These are phyloP conservation scores for Pythium vanterpoolii DNA, from an alignment of 352 stramenopile species.

Conservation along the genomic window DNA sequence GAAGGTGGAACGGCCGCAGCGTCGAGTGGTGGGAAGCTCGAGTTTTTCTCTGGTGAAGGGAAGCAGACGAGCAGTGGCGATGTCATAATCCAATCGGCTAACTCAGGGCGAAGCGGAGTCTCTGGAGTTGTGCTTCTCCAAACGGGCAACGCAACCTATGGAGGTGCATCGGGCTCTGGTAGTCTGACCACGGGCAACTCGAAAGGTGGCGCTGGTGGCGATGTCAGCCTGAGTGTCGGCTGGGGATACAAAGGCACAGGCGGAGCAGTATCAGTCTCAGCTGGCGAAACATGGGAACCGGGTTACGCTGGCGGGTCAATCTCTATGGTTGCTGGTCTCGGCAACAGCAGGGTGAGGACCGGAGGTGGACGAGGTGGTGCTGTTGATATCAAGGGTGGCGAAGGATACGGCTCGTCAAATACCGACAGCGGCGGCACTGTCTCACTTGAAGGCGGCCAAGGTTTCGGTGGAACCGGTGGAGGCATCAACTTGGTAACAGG, in stretches of 20 bases:
- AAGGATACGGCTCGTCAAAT: constrained; percentile 39
- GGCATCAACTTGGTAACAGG: constrained; percentile 44
- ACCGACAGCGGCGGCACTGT: constrained; percentile 48
- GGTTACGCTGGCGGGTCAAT: constrained; percentile 50
- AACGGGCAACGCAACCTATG: constrained; percentile 60
- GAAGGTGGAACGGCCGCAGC: constrained; percentile 48
- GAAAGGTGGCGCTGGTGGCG: constrained; percentile 65
- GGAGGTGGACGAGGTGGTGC: constrained; percentile 57
- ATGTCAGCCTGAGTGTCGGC: constrained; percentile 76
- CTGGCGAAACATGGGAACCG: constrained; percentile 47
- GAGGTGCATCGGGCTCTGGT: constrained; percentile 65
- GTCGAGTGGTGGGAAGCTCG: constrained; percentile 61
- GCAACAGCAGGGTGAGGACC: constrained; percentile 35
- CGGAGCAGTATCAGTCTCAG: constrained; percentile 70
- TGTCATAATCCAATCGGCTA: constrained; percentile 53
- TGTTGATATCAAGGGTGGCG: constrained; percentile 51
- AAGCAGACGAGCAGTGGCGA: constrained; percentile 58
- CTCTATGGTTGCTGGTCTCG: constrained; percentile 44
- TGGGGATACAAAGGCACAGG: constrained; percentile 80
- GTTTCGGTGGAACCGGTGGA: constrained; percentile 47
- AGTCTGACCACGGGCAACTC: constrained; percentile 72
- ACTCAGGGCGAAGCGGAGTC: constrained; percentile 73
- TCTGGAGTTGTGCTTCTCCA: constrained; percentile 70
- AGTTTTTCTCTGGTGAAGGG: constrained; percentile 51
- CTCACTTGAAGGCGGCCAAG: constrained; percentile 42